Conservation (phyloP, 768 basidiomycete genomes). For the Auriscalpium vulgare region DNA sequence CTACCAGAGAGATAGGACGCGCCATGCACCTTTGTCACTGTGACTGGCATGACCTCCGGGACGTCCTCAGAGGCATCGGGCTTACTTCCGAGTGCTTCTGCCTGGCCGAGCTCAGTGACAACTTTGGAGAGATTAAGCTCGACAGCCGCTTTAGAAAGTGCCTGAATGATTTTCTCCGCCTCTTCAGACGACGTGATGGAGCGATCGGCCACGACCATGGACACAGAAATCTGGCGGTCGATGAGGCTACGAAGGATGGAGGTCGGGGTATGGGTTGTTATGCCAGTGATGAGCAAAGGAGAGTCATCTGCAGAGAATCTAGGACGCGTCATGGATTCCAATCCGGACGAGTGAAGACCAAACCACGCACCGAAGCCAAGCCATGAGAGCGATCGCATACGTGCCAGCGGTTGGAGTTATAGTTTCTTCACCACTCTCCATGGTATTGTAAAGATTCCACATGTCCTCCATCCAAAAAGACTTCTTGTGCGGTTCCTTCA, state of each 20-base stretch:
- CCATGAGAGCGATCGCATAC: constrained; percentile 62
- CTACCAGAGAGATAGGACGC: not conserved
- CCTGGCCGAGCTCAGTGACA: constrained; percentile 48
- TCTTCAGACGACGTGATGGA: constrained; percentile 46
- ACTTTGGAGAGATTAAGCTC: constrained; percentile 42
- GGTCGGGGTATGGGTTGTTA: constrained; percentile 16
- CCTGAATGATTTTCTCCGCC: constrained; percentile 44
- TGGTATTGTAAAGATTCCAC: constrained; percentile 48
- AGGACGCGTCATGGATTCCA: constrained; percentile 10
- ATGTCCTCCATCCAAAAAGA: constrained; percentile 56
- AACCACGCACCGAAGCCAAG: constrained; percentile 41
- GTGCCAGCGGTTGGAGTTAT: constrained; percentile 47
- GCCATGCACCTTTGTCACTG: constrained; percentile 29
- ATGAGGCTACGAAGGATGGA: constrained; percentile 28
- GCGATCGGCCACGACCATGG: constrained; percentile 50
- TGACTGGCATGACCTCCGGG: constrained; percentile 58
- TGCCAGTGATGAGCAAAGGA: constrained; percentile 3
- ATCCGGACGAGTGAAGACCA: too few species aligned
- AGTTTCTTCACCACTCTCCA: constrained; percentile 43
- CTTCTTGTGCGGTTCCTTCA: constrained; percentile 35
- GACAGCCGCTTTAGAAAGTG: constrained; percentile 54
- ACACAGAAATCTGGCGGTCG: constrained; percentile 40
- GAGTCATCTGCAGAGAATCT: constrained; percentile 32
- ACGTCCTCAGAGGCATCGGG: constrained; percentile 41
- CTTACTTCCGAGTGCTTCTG: constrained; percentile 35